Percentiles rank a stretch among this genome's conserved stretches.
phyloP scores from a whole-genome alignment of 257 asterid species.

The Lithospermum erythrorhizon region DNA sequence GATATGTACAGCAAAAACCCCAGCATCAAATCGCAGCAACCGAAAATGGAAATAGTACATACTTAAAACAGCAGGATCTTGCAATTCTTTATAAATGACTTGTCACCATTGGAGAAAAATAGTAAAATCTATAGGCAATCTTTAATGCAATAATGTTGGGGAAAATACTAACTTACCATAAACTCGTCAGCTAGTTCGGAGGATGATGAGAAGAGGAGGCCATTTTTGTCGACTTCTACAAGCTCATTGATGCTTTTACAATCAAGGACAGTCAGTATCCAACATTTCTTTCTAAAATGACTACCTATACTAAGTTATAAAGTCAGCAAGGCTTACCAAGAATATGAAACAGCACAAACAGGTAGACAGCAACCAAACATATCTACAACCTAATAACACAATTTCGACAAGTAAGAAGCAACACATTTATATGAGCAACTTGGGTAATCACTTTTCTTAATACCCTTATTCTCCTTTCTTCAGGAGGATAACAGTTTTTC shows the following conservation, averaged over 20 bases:
- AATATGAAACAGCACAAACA: constrained; percentile 93
- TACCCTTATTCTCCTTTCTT: too few relatives aligned
- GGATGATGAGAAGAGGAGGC: constrained; percentile 85
- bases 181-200: constrained; percentile 87
- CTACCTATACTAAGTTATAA: not conserved
- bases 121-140: not conserved
- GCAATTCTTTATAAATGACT: too few relatives aligned
- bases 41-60: too few relatives aligned
- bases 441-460: too few relatives aligned
- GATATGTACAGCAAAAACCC: not conserved
- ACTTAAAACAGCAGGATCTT: too few relatives aligned
- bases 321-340: constrained; percentile 49
- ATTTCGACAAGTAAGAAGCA: constrained; percentile 11
- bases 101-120: too few relatives aligned
- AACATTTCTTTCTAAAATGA: constrained; percentile 3
- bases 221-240: constrained; percentile 74
- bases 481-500: not conserved
- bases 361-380: constrained; percentile 99
- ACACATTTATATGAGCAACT: not conserved
- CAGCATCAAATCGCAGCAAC: too few relatives aligned
- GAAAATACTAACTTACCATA: constrained; percentile 42
- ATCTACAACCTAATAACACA: constrained; percentile 67
- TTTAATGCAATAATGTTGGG: not conserved
- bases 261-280: constrained; percentile 12
- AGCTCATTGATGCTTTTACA: constrained; percentile 73